These are phyloP conservation scores for Agrostemma githago DNA, from an alignment of 148 eudicot genomes.

Conservation along the genomic window DNA sequence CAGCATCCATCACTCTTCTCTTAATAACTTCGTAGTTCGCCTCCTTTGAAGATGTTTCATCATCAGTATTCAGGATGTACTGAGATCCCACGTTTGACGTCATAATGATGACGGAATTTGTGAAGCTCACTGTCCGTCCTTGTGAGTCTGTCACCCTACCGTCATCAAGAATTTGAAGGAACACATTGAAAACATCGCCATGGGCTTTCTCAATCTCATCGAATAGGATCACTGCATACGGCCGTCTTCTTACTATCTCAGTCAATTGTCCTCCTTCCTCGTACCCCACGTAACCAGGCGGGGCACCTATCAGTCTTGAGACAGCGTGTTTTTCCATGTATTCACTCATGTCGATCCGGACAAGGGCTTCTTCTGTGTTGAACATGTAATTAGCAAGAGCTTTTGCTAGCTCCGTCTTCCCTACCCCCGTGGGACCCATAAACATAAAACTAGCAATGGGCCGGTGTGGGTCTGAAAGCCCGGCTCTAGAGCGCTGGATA, in stretches of 20 bases:
- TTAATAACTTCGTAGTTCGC: slow-evolving; percentile 70
- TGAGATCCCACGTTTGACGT: slow-evolving; percentile 98
- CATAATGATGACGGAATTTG: slow-evolving; percentile 87
- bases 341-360: slow-evolving; percentile 91
- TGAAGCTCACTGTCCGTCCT: slow-evolving; percentile 91
- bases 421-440: slow-evolving; percentile 98
- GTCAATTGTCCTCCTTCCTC: slow-evolving; percentile 92
- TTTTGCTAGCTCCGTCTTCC: slow-evolving; percentile 90
- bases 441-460: slow-evolving; percentile 95
- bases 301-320: slow-evolving; percentile 78
- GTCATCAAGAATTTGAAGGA: slow-evolving; percentile 81
- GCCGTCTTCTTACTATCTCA: slow-evolving; percentile 79
- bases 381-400: slow-evolving; percentile 76
- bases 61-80: slow-evolving; percentile 68
- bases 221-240: slow-evolving; percentile 76
- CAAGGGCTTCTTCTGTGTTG: slow-evolving; percentile 89
- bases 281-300: slow-evolving; percentile 90
- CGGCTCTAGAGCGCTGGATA: slow-evolving; percentile 92
- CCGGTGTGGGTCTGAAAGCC: slow-evolving; percentile 92
- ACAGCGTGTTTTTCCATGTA: slow-evolving; percentile 93
- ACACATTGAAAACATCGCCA: slow-evolving; percentile 77
- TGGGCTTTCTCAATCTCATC: slow-evolving; percentile 96
- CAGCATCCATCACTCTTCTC: slow-evolving; percentile 86
- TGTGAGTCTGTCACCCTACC: slow-evolving; percentile 97
- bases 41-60: slow-evolving; percentile 50